Base-by-base conservation (phyloP, 345 rosid genomes). In the Euclidium syriacum region DNA sequence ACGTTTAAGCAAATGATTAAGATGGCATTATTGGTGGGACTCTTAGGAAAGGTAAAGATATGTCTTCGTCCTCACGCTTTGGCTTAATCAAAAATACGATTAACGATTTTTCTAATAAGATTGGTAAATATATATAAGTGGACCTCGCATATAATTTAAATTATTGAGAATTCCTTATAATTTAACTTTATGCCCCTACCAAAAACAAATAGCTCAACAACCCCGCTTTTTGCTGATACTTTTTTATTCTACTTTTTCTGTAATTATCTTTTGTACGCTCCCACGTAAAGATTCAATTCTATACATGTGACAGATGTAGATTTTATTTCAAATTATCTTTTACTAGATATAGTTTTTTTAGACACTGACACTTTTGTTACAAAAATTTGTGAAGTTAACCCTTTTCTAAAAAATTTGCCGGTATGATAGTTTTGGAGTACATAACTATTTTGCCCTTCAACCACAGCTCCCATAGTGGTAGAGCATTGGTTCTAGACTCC, bases 41-140 rank as follows among this genome's bases (percentile, higher is more conserved):
- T 9, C 22, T 17, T 16, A 7, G 50, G 36, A 17, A 52, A 36
- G 32, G 23, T 55, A 36, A 59, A 30, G 49, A 59, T 59, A 19
- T 19, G 52, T 20, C 64, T 59, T 59, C 64, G 1, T 42, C 41
- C 6, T 59, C 29, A 59, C 64, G 62, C 62, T 39, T 38, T 56
- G 49, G 62, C 49, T 15, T 40, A 25, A 36, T 40, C 62, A 39
- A 57, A n/a, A 57, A 17, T 12, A 57, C 24, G 11, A 17, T 40
- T 57, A 26, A 40, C 49, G 17, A 26, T 10, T 49, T 25, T 17
- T 42, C 24, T 42, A 42, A 9, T 17, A 18, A 18, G 11, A 2
- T 4, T 19, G 10, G n/a, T 27, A 16, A 50, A 50, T 2, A 27
- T 29, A 27, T 29, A 2, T 29, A 15, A n/a, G 18, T 48, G 53